phyloP scores from a whole-genome alignment of 2,329 filamentous ascomycete genomes.

The Aureobasidium sp. region DNA sequence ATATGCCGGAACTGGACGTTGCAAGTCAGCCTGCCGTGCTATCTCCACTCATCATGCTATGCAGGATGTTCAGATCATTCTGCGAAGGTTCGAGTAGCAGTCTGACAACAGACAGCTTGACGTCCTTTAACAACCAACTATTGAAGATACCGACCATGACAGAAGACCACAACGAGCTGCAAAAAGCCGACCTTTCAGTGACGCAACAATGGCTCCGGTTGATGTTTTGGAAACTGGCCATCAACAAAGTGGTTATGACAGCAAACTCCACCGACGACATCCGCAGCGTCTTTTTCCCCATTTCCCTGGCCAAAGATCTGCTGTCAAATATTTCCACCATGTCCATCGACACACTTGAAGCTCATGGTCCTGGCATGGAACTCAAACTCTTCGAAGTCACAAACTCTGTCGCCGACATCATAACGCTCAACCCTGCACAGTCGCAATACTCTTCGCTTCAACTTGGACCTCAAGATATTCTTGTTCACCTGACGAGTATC shows the following conservation, averaged over 20 bases:
- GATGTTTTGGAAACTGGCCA: constrained; percentile 16
- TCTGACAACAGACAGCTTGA: not conserved
- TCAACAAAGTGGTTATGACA: constrained; percentile 13
- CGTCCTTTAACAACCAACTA: constrained; percentile 7
- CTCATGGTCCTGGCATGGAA: constrained; percentile 1
- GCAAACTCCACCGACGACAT: not conserved
- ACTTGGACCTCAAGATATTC: not conserved
- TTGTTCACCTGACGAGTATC: not conserved
- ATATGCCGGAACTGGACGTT: not conserved
- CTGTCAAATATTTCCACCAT: not conserved
- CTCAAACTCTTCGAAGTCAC: constrained; percentile 3
- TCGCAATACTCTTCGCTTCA: not conserved
- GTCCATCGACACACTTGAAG: not conserved
- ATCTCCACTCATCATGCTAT: constrained; percentile 14
- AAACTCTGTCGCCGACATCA: constrained; percentile 1
- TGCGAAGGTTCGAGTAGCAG: not conserved
- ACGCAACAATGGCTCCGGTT: constrained; percentile 17
- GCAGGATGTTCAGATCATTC: constrained; percentile 13
- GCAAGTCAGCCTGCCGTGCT: not conserved
- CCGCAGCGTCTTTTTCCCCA: constrained; percentile 3
- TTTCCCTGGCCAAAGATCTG: not conserved
- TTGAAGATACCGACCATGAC: constrained; percentile 1
- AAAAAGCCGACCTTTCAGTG: constrained; percentile 15
- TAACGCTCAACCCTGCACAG: not conserved
- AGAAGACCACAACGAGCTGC: constrained; percentile 12